A percentile compares a stretch with the other conserved stretches of the same genome.
Evolutionary conservation across 768 basidiomycete species (phyloP).

Genomic region (Rhodotorula kratochvilovae): DNA sequence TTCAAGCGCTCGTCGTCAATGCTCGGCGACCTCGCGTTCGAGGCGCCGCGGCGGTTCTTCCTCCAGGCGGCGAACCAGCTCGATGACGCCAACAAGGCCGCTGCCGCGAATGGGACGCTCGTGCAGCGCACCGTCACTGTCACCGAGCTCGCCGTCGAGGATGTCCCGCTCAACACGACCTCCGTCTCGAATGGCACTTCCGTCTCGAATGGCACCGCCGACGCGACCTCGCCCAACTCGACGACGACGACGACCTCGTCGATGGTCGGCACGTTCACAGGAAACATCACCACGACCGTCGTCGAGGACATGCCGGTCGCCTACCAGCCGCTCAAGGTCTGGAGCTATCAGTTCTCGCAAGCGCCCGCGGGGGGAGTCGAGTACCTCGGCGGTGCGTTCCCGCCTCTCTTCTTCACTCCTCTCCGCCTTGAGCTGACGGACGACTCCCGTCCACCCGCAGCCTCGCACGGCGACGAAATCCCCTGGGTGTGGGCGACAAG

Average conservation of each 20-base stretch:
- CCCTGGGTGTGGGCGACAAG: neutral
- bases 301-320: neutral
- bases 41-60: conserved; percentile 55
- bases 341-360: conserved; percentile 6
- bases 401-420: too few relatives aligned
- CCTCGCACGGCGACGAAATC: neutral
- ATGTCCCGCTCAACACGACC: neutral
- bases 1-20: conserved; percentile 59
- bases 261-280: neutral
- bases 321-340: neutral
- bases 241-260: neutral
- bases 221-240: neutral
- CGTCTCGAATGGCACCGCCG: neutral
- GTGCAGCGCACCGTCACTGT: neutral
- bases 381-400: conserved; percentile 1
- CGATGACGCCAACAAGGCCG: neutral
- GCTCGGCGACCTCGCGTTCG: conserved; percentile 61
- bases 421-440: too few relatives aligned
- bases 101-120: neutral
- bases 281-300: neutral
- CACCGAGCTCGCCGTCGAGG: neutral
- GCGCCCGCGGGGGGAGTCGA: neutral
- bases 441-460: neutral
- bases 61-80: conserved; percentile 43
- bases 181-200: too few relatives aligned